Evolutionary conservation across 306 rosid genomes (phyloP).

Genomic region (Casuarina equisetifolia): DNA sequence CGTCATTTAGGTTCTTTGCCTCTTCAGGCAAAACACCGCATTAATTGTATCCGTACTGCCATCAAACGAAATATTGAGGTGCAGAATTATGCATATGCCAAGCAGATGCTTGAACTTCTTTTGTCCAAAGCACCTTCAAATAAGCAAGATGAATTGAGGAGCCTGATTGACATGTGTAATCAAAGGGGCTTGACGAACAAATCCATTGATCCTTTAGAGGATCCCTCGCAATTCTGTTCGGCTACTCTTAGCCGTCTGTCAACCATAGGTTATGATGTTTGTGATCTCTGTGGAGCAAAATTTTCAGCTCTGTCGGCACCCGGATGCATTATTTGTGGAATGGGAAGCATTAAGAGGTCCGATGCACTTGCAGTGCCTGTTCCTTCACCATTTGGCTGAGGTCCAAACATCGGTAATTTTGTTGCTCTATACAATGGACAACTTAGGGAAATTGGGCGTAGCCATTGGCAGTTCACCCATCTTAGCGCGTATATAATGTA

Average conservation of each 20-base stretch:
- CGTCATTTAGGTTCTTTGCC: slow-evolving; percentile 98
- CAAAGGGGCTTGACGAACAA: slow-evolving; percentile 90
- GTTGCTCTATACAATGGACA: slow-evolving; percentile 5
- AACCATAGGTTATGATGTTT: slow-evolving; percentile 95
- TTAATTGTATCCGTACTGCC: slow-evolving; percentile 94
- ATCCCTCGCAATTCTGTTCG: slow-evolving; percentile 90
- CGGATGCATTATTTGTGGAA: slow-evolving; percentile 94
- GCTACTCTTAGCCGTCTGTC: slow-evolving; percentile 95
- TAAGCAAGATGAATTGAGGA: slow-evolving; percentile 90
- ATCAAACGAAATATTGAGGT: slow-evolving; percentile 96
- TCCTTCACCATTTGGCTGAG: slow-evolving; percentile 93
- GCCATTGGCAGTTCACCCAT: background rate
- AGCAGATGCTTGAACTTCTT: slow-evolving; percentile 96
- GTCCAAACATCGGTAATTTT: background rate
- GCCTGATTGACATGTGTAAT: slow-evolving; percentile 81
- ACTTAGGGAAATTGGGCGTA: background rate
- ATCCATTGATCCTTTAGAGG: slow-evolving; percentile 92
- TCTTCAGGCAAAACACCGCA: slow-evolving; percentile 90
- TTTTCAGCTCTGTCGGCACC: slow-evolving; percentile 80
- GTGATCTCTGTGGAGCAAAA: slow-evolving; percentile 95
- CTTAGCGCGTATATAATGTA: slow-evolving; percentile 8
- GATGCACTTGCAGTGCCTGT: slow-evolving; percentile 84
- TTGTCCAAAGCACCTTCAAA: slow-evolving; percentile 85
- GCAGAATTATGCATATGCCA: slow-evolving; percentile 80
- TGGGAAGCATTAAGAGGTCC: slow-evolving; percentile 94